Evolutionary conservation across 129 eudicot genomes (phyloP), one percentile per base, ranked within the genome.

Genomic region (Saussurea involucrata): DNA sequence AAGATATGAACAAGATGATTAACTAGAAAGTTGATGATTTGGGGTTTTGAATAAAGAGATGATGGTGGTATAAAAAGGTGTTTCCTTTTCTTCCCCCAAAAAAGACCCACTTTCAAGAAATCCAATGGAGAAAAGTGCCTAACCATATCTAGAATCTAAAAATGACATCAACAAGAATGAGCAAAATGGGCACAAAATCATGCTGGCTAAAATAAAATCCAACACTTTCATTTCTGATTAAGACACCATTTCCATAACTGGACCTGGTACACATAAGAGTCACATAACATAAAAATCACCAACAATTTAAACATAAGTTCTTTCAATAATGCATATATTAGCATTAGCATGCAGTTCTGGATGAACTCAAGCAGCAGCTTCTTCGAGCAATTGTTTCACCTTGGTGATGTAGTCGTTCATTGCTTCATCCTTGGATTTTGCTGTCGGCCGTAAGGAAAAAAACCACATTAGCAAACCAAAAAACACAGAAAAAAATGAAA

Each of bases 381-480:
- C 92, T 83, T 95, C 97, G 49, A 86, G 82, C 90, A 95, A 76
- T 82, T 92, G 97, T 74, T 92, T 95, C 83, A 88, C 97, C 91
- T 92, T 95, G 65, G 96, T 95, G 92, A 95, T 92, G 80, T 92
- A 95, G 70, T 95, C 97, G 76, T 57, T 77, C 99, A 88, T 95
- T 4, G 99, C 97, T 53, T 86, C 96, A 40, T 95, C 99, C 82
- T 83, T 66, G 72, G 92, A 63, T 90, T 90, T 90, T 71, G 89
- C 98, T 93, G 89, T 65, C 53, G 68, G 13, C 18, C 13, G 18
- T 63, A 44, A 29, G 10, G 6, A 68, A 2, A 18, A 34, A 24
- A 53, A 21, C 57, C 32, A 78, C 15, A 78, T 69, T 6, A 66
- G 49, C 22, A 58, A 0, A 7, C 17, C 11, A 74, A 58, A 8